phyloP scores from a whole-genome alignment of 2,329 filamentous ascomycete genomes.

The Phaeosphaeriaceae sp. region DNA sequence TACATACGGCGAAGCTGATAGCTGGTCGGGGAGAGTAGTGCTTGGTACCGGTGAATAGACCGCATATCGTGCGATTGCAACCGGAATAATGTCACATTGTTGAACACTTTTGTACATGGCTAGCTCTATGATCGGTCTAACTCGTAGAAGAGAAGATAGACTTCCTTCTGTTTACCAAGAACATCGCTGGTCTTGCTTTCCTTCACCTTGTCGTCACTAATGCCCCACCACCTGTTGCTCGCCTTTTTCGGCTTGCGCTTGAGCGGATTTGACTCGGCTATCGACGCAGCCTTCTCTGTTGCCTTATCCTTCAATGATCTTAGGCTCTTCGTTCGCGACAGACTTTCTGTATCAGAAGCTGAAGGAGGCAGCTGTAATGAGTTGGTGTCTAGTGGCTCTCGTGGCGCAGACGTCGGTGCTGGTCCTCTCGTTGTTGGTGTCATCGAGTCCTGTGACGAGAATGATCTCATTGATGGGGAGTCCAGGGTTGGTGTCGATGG shows the following conservation, averaged over 20 bases:
- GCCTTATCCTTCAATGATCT: conserved; percentile 44
- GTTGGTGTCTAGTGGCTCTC: conserved; percentile 30
- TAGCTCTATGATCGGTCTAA: conserved; percentile 60
- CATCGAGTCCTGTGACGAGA: conserved; percentile 45
- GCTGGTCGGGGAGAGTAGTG: background rate
- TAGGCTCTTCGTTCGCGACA: conserved; percentile 34
- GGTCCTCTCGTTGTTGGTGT: conserved; percentile 27
- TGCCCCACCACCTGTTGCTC: conserved; percentile 91
- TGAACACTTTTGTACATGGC: background rate
- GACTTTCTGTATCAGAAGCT: conserved; percentile 23
- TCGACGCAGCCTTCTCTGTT: conserved; percentile 39
- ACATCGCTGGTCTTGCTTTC: conserved; percentile 93
- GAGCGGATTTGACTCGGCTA: conserved; percentile 54
- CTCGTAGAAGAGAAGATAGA: conserved; percentile 97
- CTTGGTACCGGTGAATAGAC: background rate
- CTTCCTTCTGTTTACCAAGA: conserved; percentile 90
- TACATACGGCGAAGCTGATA: background rate
- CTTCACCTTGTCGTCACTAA: conserved; percentile 95
- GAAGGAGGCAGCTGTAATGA: conserved; percentile 22
- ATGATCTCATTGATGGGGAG: conserved; percentile 40
- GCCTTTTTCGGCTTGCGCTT: conserved; percentile 65
- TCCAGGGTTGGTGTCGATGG: conserved; percentile 32
- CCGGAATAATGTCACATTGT: background rate
- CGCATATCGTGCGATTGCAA: background rate
- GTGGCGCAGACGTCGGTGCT: conserved; percentile 41